phyloP scores from a whole-genome alignment of 2,329 filamentous ascomycete genomes.

The Penicillium janthinellum region DNA sequence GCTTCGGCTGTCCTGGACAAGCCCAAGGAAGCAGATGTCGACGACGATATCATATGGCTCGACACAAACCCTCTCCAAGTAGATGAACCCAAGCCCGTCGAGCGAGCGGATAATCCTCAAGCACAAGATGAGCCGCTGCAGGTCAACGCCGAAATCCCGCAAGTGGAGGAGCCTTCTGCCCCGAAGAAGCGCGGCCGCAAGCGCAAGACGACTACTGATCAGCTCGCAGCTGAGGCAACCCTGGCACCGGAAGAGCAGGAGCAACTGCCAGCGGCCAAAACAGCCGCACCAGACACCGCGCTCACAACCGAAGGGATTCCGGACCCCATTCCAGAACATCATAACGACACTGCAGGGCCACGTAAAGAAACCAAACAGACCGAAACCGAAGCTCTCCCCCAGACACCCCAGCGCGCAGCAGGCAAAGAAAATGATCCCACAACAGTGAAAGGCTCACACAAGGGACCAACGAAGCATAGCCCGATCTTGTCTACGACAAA shows the following conservation, averaged over 20 bases:
- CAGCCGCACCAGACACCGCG: background rate
- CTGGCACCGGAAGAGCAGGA: constrained; percentile 1
- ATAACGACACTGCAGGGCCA: background rate
- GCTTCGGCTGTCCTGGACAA: constrained; percentile 38
- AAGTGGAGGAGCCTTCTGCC: constrained; percentile 13
- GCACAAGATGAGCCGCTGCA: background rate
- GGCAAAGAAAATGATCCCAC: constrained; percentile 8
- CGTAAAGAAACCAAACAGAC: background rate
- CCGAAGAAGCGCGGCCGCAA: constrained; percentile 50
- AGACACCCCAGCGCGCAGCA: background rate
- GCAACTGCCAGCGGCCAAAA: background rate
- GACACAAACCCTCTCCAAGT: constrained; percentile 30
- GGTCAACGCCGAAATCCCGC: background rate
- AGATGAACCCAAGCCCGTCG: background rate
- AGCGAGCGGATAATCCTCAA: background rate
- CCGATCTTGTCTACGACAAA: constrained; percentile 43
- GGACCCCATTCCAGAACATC: background rate
- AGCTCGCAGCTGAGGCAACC: constrained; percentile 2
- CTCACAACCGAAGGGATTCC: background rate
- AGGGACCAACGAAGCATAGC: constrained; percentile 44
- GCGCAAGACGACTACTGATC: constrained; percentile 39
- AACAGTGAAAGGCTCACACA: constrained; percentile 18
- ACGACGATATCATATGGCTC: constrained; percentile 47
- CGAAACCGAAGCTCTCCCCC: constrained; percentile 3
- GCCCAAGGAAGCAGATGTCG: constrained; percentile 33